phyloP scores from a whole-genome alignment of 1,284 basidiomycete species.

The Tylopilus orsonianus region DNA sequence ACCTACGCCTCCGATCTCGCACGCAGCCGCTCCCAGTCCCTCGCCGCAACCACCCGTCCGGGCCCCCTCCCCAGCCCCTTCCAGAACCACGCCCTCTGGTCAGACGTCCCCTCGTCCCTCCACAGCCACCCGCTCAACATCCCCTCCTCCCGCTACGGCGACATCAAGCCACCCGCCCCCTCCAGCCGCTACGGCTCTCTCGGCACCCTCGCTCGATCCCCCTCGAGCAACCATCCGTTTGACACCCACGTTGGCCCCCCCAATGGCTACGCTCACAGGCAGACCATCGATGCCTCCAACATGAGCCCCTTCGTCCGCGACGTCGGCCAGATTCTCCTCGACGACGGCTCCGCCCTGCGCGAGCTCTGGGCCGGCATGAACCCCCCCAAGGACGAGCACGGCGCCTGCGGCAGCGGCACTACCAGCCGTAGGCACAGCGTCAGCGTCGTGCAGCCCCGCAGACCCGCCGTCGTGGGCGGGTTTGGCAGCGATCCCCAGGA shows the following conservation, averaged over 20 bases:
- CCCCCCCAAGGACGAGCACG: constrained; percentile 51
- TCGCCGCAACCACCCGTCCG: constrained; percentile 59
- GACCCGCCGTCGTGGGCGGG: constrained; percentile 58
- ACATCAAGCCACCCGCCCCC: constrained; percentile 57
- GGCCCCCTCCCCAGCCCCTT: constrained; percentile 45
- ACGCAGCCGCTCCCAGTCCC: constrained; percentile 73
- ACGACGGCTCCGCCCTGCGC: constrained; percentile 64
- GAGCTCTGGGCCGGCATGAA: constrained; percentile 71
- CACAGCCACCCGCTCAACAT: constrained; percentile 54
- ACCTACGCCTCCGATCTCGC: constrained; percentile 56
- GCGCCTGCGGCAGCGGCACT: constrained; percentile 68
- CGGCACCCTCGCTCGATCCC: constrained; percentile 54
- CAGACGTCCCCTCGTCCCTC: constrained; percentile 44
- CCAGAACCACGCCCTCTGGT: constrained; percentile 51
- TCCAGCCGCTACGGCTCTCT: constrained; percentile 64
- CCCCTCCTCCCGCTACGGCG: constrained; percentile 48
- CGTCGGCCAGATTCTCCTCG: constrained; percentile 71
- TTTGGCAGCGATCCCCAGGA: constrained; percentile 54
- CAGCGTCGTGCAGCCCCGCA: constrained; percentile 75
- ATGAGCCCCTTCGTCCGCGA: constrained; percentile 80
- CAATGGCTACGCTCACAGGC: constrained; percentile 50
- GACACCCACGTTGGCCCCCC: constrained; percentile 43
- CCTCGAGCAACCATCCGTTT: constrained; percentile 43
- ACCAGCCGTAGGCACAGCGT: constrained; percentile 85
- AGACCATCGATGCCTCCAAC: constrained; percentile 64